A percentile compares a stretch with the other conserved stretches of the same genome.
Evolutionary conservation across 1,284 basidiomycete species (phyloP).

Genomic region (Rhodofomes roseus): DNA sequence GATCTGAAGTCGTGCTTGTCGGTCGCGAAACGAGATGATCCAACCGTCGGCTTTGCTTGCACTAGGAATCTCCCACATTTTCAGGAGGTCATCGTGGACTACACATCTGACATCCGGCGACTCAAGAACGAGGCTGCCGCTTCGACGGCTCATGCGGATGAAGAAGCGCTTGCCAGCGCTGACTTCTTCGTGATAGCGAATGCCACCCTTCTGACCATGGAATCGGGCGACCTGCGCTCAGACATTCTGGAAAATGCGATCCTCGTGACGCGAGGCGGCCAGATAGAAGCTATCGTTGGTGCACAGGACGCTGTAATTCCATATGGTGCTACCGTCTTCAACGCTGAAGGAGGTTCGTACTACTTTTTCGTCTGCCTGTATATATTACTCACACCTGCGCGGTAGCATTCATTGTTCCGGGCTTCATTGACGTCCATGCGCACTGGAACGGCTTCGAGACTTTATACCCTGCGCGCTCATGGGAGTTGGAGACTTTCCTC

Average conservation of each 20-base stretch:
- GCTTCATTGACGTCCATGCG: slow-evolving; percentile 73
- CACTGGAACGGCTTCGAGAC: slow-evolving; percentile 59
- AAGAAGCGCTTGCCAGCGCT: slow-evolving; percentile 25
- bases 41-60: slow-evolving; percentile 58
- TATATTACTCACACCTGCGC: neutral
- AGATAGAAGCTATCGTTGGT: slow-evolving; percentile 49
- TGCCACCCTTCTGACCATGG: slow-evolving; percentile 67
- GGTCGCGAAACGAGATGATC: slow-evolving; percentile 41
- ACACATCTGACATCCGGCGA: slow-evolving; percentile 57
- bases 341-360: slow-evolving; percentile 56
- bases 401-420: slow-evolving; percentile 60
- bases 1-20: slow-evolving; percentile 45
- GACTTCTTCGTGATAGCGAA: slow-evolving; percentile 57
- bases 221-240: slow-evolving; percentile 37
- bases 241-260: slow-evolving; percentile 49
- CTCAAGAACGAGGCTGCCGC: slow-evolving; percentile 47
- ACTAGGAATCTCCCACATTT: slow-evolving; percentile 48
- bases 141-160: slow-evolving; percentile 14
- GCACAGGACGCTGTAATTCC: slow-evolving; percentile 37
- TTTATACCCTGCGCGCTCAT: slow-evolving; percentile 58
- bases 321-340: slow-evolving; percentile 44
- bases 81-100: slow-evolving; percentile 53
- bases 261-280: slow-evolving; percentile 48
- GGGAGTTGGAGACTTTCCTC: slow-evolving; percentile 72
- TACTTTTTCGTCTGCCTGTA: neutral